phyloP scores from a whole-genome alignment of 805 yeast genomes.

The Peterozyma xylosa region DNA sequence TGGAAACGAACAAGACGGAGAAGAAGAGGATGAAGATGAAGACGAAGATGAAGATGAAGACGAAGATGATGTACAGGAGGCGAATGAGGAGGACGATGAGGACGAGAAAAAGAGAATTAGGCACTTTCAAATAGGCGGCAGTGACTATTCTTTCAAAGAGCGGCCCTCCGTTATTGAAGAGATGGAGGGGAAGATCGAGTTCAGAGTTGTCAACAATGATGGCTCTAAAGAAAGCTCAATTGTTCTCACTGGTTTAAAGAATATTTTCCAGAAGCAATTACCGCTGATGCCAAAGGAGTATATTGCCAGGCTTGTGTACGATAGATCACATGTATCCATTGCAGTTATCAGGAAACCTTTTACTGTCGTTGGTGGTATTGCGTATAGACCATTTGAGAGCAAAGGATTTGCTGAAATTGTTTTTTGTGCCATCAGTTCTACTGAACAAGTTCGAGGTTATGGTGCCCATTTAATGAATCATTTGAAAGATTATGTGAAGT shows the following conservation, averaged over 20 bases:
- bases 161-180: conserved; percentile 94
- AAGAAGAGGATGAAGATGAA: conserved; percentile 14
- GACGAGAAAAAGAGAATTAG: conserved; percentile 34
- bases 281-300: conserved; percentile 99
- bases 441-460: conserved; percentile 97
- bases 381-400: conserved; percentile 88
- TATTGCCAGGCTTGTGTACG: conserved; percentile 90
- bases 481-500: conserved; percentile 87
- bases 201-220: conserved; percentile 94
- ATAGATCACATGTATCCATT: conserved; percentile 88
- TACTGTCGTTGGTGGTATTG: conserved; percentile 96
- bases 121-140: conserved; percentile 66
- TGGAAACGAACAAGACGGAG: conserved; percentile 18
- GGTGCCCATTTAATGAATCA: conserved; percentile 99
- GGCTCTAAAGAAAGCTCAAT: conserved; percentile 80
- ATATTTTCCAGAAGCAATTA: conserved; percentile 92
- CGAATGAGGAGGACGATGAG: conserved; percentile 25
- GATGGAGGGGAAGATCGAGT: conserved; percentile 86
- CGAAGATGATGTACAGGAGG: conserved; percentile 19
- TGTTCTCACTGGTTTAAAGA: conserved; percentile 90
- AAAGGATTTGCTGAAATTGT: conserved; percentile 96
- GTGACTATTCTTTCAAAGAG: conserved; percentile 75
- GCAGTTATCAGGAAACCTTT: conserved; percentile 92
- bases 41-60: conserved; percentile 15
- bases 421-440: conserved; percentile 94